Evolutionary conservation across 306 rosid genomes (phyloP).

Genomic region (Mimosa bimucronata): DNA sequence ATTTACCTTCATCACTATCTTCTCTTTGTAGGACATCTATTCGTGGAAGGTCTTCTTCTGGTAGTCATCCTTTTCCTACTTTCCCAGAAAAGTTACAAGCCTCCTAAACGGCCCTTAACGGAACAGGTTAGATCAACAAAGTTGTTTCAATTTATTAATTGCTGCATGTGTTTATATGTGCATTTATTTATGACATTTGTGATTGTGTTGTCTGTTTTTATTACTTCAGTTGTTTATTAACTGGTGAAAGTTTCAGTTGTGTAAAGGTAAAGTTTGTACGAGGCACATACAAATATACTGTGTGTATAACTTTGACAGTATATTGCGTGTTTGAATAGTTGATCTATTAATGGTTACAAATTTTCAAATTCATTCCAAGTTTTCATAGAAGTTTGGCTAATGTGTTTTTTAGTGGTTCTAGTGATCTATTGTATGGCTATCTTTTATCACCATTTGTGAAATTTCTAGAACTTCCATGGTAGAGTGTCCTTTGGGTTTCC

Average conservation of each 20-base stretch:
- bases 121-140: slow-evolving; percentile 63
- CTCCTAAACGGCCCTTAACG: slow-evolving; percentile 89
- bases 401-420: neutral
- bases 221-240: neutral
- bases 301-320: slow-evolving; percentile 4
- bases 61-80: slow-evolving; percentile 86
- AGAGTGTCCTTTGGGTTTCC: neutral
- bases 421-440: neutral
- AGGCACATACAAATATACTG: neutral
- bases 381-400: neutral
- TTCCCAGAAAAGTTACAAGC: slow-evolving; percentile 96
- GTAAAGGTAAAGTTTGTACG: slow-evolving; percentile 10
- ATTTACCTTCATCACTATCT: neutral
- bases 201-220: neutral
- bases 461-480: neutral
- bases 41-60: slow-evolving; percentile 78
- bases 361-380: neutral
- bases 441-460: neutral
- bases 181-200: neutral
- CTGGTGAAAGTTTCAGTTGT: slow-evolving; percentile 11
- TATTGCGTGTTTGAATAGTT: neutral
- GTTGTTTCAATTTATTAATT: neutral
- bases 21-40: slow-evolving; percentile 75
- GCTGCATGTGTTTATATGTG: neutral
- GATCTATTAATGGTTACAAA: neutral